Conservation (phyloP, 345 rosid genomes). For the Lumnitzera racemosa region DNA sequence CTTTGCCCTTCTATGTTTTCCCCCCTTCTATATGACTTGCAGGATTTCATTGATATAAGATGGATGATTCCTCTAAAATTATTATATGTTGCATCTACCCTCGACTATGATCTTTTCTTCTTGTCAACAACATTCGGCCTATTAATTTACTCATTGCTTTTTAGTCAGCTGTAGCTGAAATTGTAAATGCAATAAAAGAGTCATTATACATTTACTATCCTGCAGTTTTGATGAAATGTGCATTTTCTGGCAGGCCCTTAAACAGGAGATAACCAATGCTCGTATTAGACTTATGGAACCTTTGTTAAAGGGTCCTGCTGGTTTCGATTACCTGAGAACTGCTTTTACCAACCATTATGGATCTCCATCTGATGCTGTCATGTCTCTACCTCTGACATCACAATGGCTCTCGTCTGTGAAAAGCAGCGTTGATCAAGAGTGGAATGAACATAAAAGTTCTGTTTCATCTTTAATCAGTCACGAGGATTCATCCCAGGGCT, state of each 20-base stretch:
- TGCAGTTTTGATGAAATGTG: neutral
- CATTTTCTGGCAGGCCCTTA: constrained; percentile 41
- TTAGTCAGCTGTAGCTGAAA: too few relatives aligned
- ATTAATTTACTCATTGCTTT: too few relatives aligned
- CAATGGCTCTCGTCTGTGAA: constrained; percentile 59
- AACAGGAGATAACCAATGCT: constrained; percentile 64
- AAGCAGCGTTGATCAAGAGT: constrained; percentile 47
- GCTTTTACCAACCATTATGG: constrained; percentile 58
- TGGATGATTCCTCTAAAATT: too few relatives aligned
- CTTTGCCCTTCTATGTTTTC: neutral
- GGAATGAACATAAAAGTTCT: constrained; percentile 62
- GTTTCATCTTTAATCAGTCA: constrained; percentile 33
- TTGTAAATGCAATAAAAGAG: too few relatives aligned
- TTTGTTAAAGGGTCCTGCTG: constrained; percentile 74
- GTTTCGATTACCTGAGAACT: constrained; percentile 58
- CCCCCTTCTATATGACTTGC: neutral
- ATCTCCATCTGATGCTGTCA: constrained; percentile 37
- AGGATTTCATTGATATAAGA: neutral
- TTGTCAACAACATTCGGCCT: too few relatives aligned
- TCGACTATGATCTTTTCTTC: too few relatives aligned
- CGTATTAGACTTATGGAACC: constrained; percentile 75
- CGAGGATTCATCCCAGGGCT: constrained; percentile 36
- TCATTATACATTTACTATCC: neutral
- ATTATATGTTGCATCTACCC: too few relatives aligned
- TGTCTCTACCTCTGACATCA: constrained; percentile 43